phyloP scores from a whole-genome alignment of 441 rosid species.

The Bruguiera hainesii region DNA sequence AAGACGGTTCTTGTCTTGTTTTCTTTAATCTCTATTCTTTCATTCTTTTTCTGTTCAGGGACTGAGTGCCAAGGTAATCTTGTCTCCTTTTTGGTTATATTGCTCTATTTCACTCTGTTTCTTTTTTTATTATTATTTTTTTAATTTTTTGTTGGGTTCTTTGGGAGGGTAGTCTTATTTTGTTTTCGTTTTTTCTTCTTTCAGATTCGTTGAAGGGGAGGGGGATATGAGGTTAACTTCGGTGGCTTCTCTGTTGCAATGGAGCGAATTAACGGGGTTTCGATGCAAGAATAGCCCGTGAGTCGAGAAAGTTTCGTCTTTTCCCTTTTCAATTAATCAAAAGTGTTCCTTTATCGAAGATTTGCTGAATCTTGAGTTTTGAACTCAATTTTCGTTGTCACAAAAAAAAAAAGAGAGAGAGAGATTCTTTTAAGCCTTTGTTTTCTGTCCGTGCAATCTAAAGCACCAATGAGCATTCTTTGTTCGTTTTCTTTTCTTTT shows the following conservation, averaged over 20 bases:
- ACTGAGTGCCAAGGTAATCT: constrained; percentile 54
- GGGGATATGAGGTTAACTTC: too few relatives aligned
- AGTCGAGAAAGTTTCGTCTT: neutral
- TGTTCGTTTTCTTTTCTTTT: neutral
- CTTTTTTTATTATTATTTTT: too few relatives aligned
- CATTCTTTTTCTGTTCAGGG: constrained; percentile 25
- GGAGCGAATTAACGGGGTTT: neutral
- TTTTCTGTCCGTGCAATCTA: neutral
- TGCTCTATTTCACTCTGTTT: too few relatives aligned
- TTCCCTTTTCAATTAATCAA: neutral
- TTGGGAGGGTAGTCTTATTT: neutral
- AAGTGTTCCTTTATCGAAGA: neutral
- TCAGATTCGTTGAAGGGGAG: too few relatives aligned
- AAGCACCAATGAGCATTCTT: neutral
- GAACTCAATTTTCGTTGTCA: too few relatives aligned
- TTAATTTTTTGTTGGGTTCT: too few relatives aligned
- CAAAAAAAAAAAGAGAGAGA: too few relatives aligned
- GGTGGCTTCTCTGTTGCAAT: neutral
- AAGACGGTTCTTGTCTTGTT: too few relatives aligned
- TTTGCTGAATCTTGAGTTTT: too few relatives aligned
- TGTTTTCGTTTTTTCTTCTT: too few relatives aligned
- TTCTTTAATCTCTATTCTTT: neutral
- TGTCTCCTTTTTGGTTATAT: neutral
- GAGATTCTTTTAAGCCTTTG: too few relatives aligned
- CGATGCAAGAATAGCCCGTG: too few relatives aligned